A percentile compares a stretch with the other conserved stretches of the same genome.
These are phyloP conservation scores for Powellomyces hirtus DNA, from an alignment of 192 early-diverging fungal species.

Conservation along the genomic window DNA sequence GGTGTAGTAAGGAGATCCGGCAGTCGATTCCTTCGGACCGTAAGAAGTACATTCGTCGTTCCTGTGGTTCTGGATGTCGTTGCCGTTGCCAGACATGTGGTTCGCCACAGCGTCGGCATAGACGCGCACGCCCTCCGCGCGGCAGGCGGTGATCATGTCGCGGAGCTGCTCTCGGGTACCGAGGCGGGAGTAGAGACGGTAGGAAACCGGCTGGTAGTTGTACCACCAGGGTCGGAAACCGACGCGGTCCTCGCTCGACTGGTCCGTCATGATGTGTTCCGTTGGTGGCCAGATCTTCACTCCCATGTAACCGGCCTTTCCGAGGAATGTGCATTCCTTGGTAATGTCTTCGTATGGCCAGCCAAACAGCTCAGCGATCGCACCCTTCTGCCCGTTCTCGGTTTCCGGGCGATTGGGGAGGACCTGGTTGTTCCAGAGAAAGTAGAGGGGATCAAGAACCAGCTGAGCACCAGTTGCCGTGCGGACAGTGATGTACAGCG, in stretches of 20 bases:
- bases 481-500: neutral
- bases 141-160: neutral
- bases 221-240: neutral
- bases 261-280: constrained; percentile 19
- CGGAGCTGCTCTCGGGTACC: neutral
- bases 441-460: neutral
- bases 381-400: constrained; percentile 32
- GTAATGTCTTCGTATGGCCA: constrained; percentile 27
- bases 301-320: constrained; percentile 29
- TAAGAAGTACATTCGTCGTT: too few relatives aligned
- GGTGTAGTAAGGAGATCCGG: constrained; percentile 30
- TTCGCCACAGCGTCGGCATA: constrained; percentile 36
- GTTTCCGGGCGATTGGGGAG: neutral
- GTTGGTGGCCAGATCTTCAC: constrained; percentile 20
- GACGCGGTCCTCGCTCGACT: neutral
- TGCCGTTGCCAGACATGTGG: constrained; percentile 29
- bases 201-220: neutral
- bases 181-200: neutral
- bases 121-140: constrained; percentile 11
- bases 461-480: neutral
- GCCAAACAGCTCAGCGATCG: constrained; percentile 35
- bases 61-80: constrained; percentile 10
- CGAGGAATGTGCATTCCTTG: constrained; percentile 21
- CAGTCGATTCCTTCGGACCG: too few relatives aligned
- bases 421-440: neutral